Base-by-base conservation (phyloP, 169 alveolate species). In the Cyclospora cayetanensis region DNA sequence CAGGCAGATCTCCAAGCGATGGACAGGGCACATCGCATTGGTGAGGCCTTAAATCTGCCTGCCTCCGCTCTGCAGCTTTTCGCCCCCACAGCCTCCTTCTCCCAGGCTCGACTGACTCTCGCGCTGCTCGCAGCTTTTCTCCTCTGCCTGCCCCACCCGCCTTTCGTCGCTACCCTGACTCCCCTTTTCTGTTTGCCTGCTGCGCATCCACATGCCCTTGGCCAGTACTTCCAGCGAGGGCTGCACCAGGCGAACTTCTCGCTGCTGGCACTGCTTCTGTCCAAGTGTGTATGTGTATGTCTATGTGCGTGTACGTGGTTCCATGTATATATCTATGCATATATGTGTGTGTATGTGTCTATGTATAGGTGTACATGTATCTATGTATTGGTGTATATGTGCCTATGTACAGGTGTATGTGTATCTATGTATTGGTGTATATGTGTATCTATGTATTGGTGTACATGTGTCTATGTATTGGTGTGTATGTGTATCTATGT, bases 1-100 rank as follows among this genome's bases (percentile, higher is more conserved):
- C 97, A 98, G 80, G 92, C 95, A 74, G 99, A 97, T 89, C 94
- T 97, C 70, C 96, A 98, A 94, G 99, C 99, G 25, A 97, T 97
- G 65, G 99, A 98, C 65, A 95, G 99, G 89, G 99, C 99, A 15
- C 99, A 98, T 90, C 94, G 99, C 91, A 97, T 97, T 34, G 99
- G 99, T 82, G 29, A 46, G 46, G 7, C 37, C 25, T 1, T 68
- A 50, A n/a, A 34, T 42, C 80, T 34, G 80, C 50, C 29, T 29
- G 80, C 27, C 20, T 0, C 50, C 20, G 52, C 46, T 29, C 52
- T 1, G 20, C 0, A 12, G 3, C 46, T 7, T 12, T n/a, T 50
- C 20, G 52, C 80, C 20, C 52, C 80, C 20, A 27, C 39, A 22
- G 76, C 76, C 15, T 11, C n/a, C 60, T 7, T 46, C 60, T 46